Evolutionary conservation across 2,329 filamentous ascomycete genomes (phyloP).

Genomic region (Dryadomyces quercus-mongolicae): DNA sequence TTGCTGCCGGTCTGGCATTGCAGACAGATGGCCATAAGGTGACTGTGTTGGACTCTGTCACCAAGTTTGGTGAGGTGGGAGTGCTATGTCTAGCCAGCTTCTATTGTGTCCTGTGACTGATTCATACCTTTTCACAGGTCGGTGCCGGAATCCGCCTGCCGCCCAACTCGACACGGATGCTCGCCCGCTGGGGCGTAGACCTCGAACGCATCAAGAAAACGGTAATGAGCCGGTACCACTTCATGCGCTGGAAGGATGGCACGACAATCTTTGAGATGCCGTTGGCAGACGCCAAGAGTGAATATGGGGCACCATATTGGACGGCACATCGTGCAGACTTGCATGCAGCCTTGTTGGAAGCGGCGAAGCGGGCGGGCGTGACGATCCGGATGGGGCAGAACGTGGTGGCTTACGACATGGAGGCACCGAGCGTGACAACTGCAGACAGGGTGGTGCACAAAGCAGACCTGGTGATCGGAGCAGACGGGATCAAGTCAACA

Average conservation of each 20-base stretch:
- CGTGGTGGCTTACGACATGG: slow-evolving; percentile 16
- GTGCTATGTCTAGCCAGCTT: neutral
- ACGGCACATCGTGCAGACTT: slow-evolving; percentile 23
- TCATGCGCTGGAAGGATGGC: slow-evolving; percentile 5
- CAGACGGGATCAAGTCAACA: slow-evolving; percentile 18
- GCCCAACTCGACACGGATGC: slow-evolving; percentile 19
- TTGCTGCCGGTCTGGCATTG: slow-evolving; percentile 5
- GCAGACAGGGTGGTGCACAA: slow-evolving; percentile 12
- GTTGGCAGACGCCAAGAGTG: slow-evolving; percentile 13
- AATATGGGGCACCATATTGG: slow-evolving; percentile 21
- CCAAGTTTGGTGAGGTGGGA: slow-evolving; percentile 9
- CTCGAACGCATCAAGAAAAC: neutral
- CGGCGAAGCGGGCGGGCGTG: slow-evolving; percentile 14
- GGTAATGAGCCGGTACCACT: slow-evolving; percentile 1
- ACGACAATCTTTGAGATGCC: slow-evolving; percentile 1
- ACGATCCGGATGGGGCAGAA: slow-evolving; percentile 12
- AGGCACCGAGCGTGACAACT: slow-evolving; percentile 10
- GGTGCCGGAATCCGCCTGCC: slow-evolving; percentile 15
- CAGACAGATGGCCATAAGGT: slow-evolving; percentile 9
- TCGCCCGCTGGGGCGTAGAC: slow-evolving; percentile 17
- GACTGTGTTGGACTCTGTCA: slow-evolving; percentile 8
- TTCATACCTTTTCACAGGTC: neutral
- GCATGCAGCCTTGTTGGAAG: slow-evolving; percentile 17
- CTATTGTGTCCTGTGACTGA: no score
- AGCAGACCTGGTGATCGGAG: slow-evolving; percentile 15